phyloP scores from a whole-genome alignment of 768 basidiomycete species.

The Leccinum variicolor region DNA sequence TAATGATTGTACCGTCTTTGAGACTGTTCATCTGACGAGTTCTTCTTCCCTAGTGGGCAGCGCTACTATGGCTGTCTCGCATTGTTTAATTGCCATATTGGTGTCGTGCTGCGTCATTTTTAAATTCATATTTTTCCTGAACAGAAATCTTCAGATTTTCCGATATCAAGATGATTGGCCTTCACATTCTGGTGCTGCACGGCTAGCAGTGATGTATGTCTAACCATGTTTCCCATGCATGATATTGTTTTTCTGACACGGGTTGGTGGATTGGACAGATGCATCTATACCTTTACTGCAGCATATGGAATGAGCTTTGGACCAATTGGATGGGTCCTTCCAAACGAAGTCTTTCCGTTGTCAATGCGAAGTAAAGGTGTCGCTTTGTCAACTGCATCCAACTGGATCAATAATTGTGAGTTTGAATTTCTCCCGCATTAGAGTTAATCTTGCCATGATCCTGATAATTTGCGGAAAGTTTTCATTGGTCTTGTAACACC shows the following conservation, averaged over 20 bases:
- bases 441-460: not conserved
- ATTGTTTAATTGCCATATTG: slow-evolving; percentile 61
- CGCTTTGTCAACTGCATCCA: slow-evolving; percentile 78
- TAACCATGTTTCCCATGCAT: not conserved
- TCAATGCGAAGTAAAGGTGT: slow-evolving; percentile 81
- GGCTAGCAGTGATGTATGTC: slow-evolving; percentile 64
- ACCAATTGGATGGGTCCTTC: slow-evolving; percentile 81
- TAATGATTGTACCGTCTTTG: slow-evolving; percentile 11
- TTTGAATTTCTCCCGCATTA: not conserved
- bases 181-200: slow-evolving; percentile 54
- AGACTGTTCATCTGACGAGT: not conserved
- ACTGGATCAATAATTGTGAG: slow-evolving; percentile 81
- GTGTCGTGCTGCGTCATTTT: slow-evolving; percentile 33
- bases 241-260: not conserved
- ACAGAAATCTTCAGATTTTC: slow-evolving; percentile 36
- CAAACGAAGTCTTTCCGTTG: slow-evolving; percentile 79
- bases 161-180: slow-evolving; percentile 56
- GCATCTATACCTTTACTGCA: slow-evolving; percentile 71
- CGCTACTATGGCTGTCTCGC: slow-evolving; percentile 58
- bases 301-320: slow-evolving; percentile 78
- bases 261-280: slow-evolving; percentile 32
- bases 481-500: slow-evolving; percentile 75
- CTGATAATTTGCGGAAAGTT: slow-evolving; percentile 40
- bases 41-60: slow-evolving; percentile 45
- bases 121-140: not conserved